Base-by-base conservation (phyloP, 2,329 filamentous ascomycete genomes). In the Neofusicoccum cordaticola region DNA sequence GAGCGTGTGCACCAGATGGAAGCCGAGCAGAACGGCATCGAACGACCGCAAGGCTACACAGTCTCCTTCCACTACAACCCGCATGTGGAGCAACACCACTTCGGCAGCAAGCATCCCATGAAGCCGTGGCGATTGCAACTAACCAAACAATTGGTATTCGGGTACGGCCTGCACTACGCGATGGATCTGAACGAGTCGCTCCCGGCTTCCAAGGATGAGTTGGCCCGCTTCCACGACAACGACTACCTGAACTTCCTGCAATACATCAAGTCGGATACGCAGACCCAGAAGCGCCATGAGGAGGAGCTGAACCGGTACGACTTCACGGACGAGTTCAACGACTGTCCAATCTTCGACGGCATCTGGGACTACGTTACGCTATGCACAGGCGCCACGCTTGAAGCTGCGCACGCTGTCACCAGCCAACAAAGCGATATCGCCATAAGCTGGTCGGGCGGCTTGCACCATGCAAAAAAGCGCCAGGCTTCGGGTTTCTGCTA, bases 401-500 rank as follows among this genome's bases (percentile, higher is more conserved):
- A 97, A 74, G 95, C 94, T 15, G 93, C 95, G 13, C 88, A 92
- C 66, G 96, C 96, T 75, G 87, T 99, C 42, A 90, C 89, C 74
- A 90, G 91, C 72, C 85, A 88, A 53, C 91, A 97, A 78, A 92
- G 93, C 35, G 92, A 98, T 73, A 97, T 99, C 74, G 95, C 95
- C 63, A 93, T 99, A 73, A 96, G 96, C 72, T 99, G 95, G 95
- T 95, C 93, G 17, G 95, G 95, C 41, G 95, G 95, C 11, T 85
- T 99, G 35, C 95, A 99, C 77, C 95, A 99, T 74, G 95, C 95
- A 51, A 97, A 98, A 78, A 95, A 94, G 75, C 87, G 90, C 62
- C 93, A 97, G 78, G 94, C 95, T 0, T 94, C 90, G 13, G 95
- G 95, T 0, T 99, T 99, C 78, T 99, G 95, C 81, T 99, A 99